phyloP scores from a whole-genome alignment of 768 basidiomycete species.

The Xerocomellus chrysenteron region DNA sequence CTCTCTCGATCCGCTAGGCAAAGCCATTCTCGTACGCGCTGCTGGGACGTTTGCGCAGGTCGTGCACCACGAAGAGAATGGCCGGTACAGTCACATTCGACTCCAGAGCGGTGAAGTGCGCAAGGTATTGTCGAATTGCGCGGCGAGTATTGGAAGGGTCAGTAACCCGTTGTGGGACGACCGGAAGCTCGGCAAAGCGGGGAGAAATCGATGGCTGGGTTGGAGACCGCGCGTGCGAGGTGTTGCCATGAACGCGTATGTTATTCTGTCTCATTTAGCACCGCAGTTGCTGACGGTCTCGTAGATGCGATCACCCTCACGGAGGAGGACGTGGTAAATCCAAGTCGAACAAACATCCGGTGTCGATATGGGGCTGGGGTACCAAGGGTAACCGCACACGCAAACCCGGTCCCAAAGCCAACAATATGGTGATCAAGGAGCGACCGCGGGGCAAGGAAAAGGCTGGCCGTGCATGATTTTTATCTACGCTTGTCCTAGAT shows the following conservation, averaged over 20 bases:
- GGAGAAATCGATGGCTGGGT: conserved; percentile 84
- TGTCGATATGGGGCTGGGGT: conserved; percentile 90
- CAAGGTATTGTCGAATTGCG: conserved; percentile 75
- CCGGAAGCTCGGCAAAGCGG: conserved; percentile 86
- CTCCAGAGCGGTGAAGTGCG: conserved; percentile 93
- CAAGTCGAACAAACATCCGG: conserved; percentile 93
- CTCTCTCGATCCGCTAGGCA: conserved; percentile 71
- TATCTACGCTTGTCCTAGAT: background rate
- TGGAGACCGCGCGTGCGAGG: conserved; percentile 83
- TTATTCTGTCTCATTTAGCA: background rate
- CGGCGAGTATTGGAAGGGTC: conserved; percentile 88
- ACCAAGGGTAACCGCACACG: conserved; percentile 92
- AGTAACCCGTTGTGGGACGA: conserved; percentile 91
- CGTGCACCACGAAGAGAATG: conserved; percentile 70
- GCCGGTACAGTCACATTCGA: conserved; percentile 76
- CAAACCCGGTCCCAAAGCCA: conserved; percentile 87
- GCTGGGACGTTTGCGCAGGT: conserved; percentile 87
- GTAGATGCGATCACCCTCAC: conserved; percentile 86
- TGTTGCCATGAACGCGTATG: conserved; percentile 96
- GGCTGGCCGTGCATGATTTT: conserved; percentile 3
- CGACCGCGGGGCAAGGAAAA: conserved; percentile 72
- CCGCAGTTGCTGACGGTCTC: background rate
- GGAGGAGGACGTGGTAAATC: conserved; percentile 98
- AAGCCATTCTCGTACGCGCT: conserved; percentile 80
- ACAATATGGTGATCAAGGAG: conserved; percentile 87